These are phyloP conservation scores for Trichoderma cornu-damae DNA, from an alignment of 2,329 filamentous ascomycete species.

Conservation along the genomic window DNA sequence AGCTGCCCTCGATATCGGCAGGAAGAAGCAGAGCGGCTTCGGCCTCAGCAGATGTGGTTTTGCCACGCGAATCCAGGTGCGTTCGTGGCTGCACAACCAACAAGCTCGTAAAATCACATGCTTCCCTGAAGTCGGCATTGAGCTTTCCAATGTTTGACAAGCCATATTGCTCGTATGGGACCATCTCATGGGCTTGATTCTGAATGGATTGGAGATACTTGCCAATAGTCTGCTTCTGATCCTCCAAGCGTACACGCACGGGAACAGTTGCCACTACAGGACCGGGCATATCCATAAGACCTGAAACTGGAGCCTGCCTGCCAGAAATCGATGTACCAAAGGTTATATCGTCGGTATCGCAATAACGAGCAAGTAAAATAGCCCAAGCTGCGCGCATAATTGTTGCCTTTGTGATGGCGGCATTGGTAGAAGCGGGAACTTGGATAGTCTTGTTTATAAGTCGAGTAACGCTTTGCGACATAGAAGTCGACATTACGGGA, in stretches of 20 bases:
- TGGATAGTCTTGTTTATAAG: constrained; percentile 1
- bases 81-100: constrained; percentile 7
- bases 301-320: constrained; percentile 18
- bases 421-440: not conserved
- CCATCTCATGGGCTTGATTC: constrained; percentile 22
- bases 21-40: not conserved
- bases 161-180: constrained; percentile 25
- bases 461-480: not conserved
- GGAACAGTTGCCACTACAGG: constrained; percentile 22
- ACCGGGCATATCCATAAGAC: constrained; percentile 20
- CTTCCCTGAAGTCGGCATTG: not conserved
- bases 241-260: constrained; percentile 18
- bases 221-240: constrained; percentile 13
- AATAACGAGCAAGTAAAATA: constrained; percentile 21
- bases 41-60: not conserved
- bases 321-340: constrained; percentile 25
- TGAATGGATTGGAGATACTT: constrained; percentile 17
- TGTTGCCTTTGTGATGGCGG: constrained; percentile 18
- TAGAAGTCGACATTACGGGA: not conserved
- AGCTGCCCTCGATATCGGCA: not conserved
- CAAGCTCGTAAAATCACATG: constrained; percentile 10
- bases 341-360: constrained; percentile 20
- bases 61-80: not conserved
- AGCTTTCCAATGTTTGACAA: constrained; percentile 19
- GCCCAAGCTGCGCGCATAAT: constrained; percentile 25